Conservation (phyloP, 306 rosid species). For the Prunus mongolica region DNA sequence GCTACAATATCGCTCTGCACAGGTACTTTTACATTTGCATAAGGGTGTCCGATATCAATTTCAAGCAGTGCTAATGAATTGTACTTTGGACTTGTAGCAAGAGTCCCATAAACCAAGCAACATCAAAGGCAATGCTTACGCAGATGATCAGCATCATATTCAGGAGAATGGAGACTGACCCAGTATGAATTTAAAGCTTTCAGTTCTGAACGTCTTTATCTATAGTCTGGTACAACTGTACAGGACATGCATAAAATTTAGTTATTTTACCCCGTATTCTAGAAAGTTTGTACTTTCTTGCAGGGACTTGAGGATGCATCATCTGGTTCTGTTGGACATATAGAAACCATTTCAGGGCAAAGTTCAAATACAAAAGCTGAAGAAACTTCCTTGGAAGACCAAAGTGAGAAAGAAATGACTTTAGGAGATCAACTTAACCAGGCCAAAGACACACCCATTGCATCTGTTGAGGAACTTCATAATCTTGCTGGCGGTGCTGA, state of each 20-base stretch:
- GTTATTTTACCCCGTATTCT: background rate
- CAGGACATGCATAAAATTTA: slow-evolving; percentile 5
- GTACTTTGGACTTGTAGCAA: slow-evolving; percentile 61
- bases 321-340: slow-evolving; percentile 51
- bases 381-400: slow-evolving; percentile 48
- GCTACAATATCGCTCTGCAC: slow-evolving; percentile 98
- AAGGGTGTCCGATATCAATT: slow-evolving; percentile 21
- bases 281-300: slow-evolving; percentile 20
- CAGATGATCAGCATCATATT: slow-evolving; percentile 91
- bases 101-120: slow-evolving; percentile 98
- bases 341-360: slow-evolving; percentile 49
- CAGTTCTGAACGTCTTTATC: slow-evolving; percentile 11
- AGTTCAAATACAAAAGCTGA: slow-evolving; percentile 47
- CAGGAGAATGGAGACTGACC: slow-evolving; percentile 96
- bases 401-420: slow-evolving; percentile 66
- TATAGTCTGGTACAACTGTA: slow-evolving; percentile 1
- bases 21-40: slow-evolving; percentile 52
- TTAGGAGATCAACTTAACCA: slow-evolving; percentile 87
- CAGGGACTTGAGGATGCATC: slow-evolving; percentile 52
- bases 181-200: slow-evolving; percentile 43
- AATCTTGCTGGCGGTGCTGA: slow-evolving; percentile 98
- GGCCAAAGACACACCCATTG: slow-evolving; percentile 62
- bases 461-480: slow-evolving; percentile 94
- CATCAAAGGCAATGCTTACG: slow-evolving; percentile 99
- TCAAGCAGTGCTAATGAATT: slow-evolving; percentile 28